A percentile compares a stretch with the other conserved stretches of the same genome.
Evolutionary conservation across 768 basidiomycete genomes (phyloP).

Genomic region (Kwoniella shandongensis): DNA sequence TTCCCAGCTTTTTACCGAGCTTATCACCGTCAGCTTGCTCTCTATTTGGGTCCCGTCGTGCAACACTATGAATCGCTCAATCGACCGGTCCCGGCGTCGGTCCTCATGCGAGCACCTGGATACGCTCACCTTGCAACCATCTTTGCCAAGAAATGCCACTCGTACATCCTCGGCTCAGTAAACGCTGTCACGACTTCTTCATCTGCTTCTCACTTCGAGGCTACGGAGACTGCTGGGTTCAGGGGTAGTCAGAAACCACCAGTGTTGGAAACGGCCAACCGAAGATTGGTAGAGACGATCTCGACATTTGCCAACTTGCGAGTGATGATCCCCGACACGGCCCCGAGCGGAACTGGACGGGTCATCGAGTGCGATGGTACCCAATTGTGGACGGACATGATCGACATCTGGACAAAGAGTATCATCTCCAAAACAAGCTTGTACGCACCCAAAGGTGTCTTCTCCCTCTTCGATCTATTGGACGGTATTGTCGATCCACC

Average conservation of each 20-base stretch:
- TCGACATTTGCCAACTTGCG: conserved; percentile 50
- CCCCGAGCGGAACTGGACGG: conserved; percentile 5
- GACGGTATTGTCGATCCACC: conserved; percentile 55
- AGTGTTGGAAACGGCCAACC: conserved; percentile 57
- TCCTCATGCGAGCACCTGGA: conserved; percentile 54
- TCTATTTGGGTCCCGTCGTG: conserved; percentile 45
- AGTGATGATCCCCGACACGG: conserved; percentile 38
- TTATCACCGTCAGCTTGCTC: conserved; percentile 56
- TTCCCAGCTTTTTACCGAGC: conserved; percentile 58
- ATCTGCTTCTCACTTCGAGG: conserved; percentile 49
- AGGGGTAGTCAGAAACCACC: conserved; percentile 56
- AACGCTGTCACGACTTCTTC: conserved; percentile 57
- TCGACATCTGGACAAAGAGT: conserved; percentile 54
- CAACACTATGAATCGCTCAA: conserved; percentile 35
- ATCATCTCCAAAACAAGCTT: conserved; percentile 54
- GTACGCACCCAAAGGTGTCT: conserved; percentile 56
- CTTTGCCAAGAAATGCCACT: conserved; percentile 56
- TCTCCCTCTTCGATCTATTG: conserved; percentile 56
- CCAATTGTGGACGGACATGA: conserved; percentile 53
- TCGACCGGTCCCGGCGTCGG: conserved; percentile 38
- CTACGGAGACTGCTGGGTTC: conserved; percentile 55
- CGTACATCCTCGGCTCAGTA: conserved; percentile 57
- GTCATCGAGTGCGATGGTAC: conserved; percentile 48
- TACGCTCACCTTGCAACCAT: conserved; percentile 56
- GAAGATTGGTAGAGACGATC: conserved; percentile 55